A percentile compares a stretch with the other conserved stretches of the same genome.
phyloP scores from a whole-genome alignment of 78 protist genomes.

The Thecamonas trahens region DNA sequence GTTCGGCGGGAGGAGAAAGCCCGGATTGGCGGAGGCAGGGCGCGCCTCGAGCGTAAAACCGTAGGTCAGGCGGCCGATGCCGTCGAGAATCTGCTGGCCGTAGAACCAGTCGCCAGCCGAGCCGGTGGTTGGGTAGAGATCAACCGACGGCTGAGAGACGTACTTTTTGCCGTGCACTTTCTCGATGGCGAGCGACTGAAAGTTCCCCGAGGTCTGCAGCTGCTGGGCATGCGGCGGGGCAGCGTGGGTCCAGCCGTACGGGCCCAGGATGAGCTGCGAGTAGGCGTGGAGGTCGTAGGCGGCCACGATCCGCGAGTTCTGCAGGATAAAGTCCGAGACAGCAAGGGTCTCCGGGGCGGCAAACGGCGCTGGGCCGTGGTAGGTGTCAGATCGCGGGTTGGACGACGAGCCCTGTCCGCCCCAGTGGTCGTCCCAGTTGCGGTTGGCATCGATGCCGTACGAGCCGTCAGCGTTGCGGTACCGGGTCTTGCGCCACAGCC shows the following conservation, averaged over 20 bases:
- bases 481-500: conserved; percentile 45
- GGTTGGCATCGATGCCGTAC: conserved; percentile 21
- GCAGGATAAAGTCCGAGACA: neutral
- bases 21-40: conserved; percentile 18
- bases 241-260: conserved; percentile 13
- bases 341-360: conserved; percentile 12
- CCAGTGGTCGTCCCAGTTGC: conserved; percentile 30
- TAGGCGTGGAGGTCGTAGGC: conserved; percentile 22
- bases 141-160: neutral
- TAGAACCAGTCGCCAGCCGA: conserved; percentile 16
- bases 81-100: neutral
- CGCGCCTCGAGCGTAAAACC: conserved; percentile 6
- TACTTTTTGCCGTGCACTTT: neutral
- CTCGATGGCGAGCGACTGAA: neutral
- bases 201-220: neutral
- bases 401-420: conserved; percentile 16
- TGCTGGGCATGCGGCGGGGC: neutral
- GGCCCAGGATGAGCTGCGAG: conserved; percentile 22
- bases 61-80: neutral
- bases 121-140: conserved; percentile 17
- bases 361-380: conserved; percentile 1
- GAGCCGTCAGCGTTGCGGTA: neutral
- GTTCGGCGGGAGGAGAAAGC: conserved; percentile 17
- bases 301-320: neutral
- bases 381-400: conserved; percentile 38